phyloP scores from a whole-genome alignment of 2,329 filamentous ascomycete species.

The Karstenula rhodostoma region DNA sequence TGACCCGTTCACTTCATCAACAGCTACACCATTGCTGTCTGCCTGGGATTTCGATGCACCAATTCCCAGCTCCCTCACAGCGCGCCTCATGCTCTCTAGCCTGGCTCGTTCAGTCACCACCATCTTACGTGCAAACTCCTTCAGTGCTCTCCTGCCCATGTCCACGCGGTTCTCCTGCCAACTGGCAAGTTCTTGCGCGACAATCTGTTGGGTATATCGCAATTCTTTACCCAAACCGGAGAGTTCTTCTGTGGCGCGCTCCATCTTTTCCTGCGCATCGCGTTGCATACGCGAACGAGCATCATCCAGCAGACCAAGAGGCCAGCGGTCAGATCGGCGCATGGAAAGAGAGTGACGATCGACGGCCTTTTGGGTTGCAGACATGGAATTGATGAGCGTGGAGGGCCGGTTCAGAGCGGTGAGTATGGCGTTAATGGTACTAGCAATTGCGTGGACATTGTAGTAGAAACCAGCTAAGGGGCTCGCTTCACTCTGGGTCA shows the following conservation, averaged over 20 bases:
- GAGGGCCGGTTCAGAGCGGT: slow-evolving; percentile 80
- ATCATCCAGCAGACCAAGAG: slow-evolving; percentile 83
- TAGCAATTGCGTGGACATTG: slow-evolving; percentile 79
- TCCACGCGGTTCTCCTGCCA: slow-evolving; percentile 91
- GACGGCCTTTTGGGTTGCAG: slow-evolving; percentile 75
- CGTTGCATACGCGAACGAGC: slow-evolving; percentile 81
- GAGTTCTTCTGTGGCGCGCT: slow-evolving; percentile 73
- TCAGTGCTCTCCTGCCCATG: slow-evolving; percentile 77
- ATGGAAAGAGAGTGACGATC: slow-evolving; percentile 80
- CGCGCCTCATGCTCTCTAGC: slow-evolving; percentile 81
- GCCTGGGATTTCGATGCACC: neutral
- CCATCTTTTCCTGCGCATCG: slow-evolving; percentile 83
- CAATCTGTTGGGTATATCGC: slow-evolving; percentile 90
- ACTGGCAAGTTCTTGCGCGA: slow-evolving; percentile 87
- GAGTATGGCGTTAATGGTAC: slow-evolving; percentile 83
- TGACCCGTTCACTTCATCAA: neutral
- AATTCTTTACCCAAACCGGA: slow-evolving; percentile 81
- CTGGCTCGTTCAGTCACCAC: slow-evolving; percentile 81
- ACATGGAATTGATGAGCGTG: slow-evolving; percentile 78
- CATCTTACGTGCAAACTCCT: slow-evolving; percentile 78
- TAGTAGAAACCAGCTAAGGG: slow-evolving; percentile 78
- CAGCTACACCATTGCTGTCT: neutral
- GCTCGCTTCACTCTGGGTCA: slow-evolving; percentile 73
- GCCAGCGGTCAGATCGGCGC: slow-evolving; percentile 79
- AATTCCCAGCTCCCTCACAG: slow-evolving; percentile 66